Evolutionary conservation across 116 monocot species (phyloP), one percentile per base, ranked within the genome.

Genomic region (Thalassia testudinum): DNA sequence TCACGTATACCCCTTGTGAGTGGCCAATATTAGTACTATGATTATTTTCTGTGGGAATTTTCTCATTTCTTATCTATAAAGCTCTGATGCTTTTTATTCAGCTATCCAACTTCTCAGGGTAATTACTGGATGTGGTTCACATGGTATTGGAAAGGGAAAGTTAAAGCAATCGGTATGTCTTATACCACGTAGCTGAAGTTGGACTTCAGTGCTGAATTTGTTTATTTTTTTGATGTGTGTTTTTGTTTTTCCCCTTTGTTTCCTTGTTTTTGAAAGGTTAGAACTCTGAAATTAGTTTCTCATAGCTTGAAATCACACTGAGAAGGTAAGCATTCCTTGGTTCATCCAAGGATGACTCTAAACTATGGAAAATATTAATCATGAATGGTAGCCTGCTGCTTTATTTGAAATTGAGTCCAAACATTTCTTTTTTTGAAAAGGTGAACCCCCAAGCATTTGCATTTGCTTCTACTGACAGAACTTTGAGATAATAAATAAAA

Each of bases 31-130:
- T 37, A 7, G n/a, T n/a, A n/a, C 52, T 18, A 23, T 26, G 18
- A 12, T 13, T 18, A 45, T 4, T 6, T 45, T 5, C 15, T n/a
- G 15, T 6, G 15, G 30, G 30, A 45, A 2, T 15, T 45, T 45
- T 45, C 7, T 45, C 45, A 45, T 20, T 45, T 8, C 4, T n/a
- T 16, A 20, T 45, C 2, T 10, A 34, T 34, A 34, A 34, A 7
- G 10, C 19, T 16, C 15, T 12, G 12, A 14, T 38, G 42, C 53
- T 21, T 48, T 28, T 61, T 12, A 30, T 55, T 66, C 37, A 95
- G 95, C 88, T 24, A 67, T 82, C n/a, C 72, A 73, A 58, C 75
- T 78, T 52, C 82, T 99, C n/a, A 89, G 67, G 64, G 97, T 99
- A 40, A 86, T 99, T 21, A 99, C 90, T 70, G 97, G 97, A 0